Evolutionary conservation across 2,329 filamentous ascomycete species (phyloP), one percentile per base, ranked within the genome.

Genomic region (Venturia oleaginea): DNA sequence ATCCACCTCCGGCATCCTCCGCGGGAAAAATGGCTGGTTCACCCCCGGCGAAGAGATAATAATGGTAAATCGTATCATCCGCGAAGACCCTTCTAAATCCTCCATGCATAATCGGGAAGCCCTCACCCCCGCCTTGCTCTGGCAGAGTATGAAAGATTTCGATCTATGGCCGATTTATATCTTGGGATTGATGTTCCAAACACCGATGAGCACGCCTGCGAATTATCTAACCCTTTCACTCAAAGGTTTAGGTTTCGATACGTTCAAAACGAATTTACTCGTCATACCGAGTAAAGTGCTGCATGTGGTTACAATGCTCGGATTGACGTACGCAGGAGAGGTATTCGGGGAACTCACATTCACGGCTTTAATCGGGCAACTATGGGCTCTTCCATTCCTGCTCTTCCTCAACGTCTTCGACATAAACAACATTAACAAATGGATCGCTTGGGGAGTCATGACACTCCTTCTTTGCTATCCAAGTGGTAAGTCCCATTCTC

Each of bases 361-460:
- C 32, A 64, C 66, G 32, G 61, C 68, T 19, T 43, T 69, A 19
- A 60, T 65, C n/a, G 66, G 64, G 0, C 65, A 70, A 46, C 60
- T 71, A 7, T 70, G 69, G 70, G 66, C 59, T 4, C 27, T 69
- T 1, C 69, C 70, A 4, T 70, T 71, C 43, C 64, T 70, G 8
- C 61, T 69, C n/a, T 68, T 62, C 34, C 63, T 71, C 5, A 59
- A 61, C 19, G 59, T 68, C 1, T 40, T 74, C 13, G 72, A 80
- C 66, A 75, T 76, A 1, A 70, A 70, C 1, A 66, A 69, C 1
- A 72, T 73, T 6, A 78, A 73, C 66, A 74, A 74, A 64, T 81
- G 79, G 79, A 67, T 74, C 2, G 70, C 78, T 2, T 81, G 74
- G 67, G 67, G 75, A 3, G 68, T 81, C 61, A 79, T 78, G 43